Conservation (phyloP, 2,329 filamentous ascomycete genomes). For the Pestalotiopsis sp. region DNA sequence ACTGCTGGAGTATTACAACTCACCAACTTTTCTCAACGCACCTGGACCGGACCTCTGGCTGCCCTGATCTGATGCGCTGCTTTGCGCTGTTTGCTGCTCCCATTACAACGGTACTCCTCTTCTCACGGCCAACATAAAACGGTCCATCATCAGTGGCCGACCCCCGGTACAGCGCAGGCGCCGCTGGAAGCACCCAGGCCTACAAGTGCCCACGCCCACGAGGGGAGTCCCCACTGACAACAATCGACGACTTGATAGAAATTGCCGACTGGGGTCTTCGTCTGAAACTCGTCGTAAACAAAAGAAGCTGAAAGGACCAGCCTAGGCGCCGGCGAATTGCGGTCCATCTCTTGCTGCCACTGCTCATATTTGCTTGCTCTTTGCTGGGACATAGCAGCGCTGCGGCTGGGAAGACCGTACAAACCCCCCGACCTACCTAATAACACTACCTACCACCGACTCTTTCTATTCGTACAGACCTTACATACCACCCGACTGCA, state of each 20-base stretch:
- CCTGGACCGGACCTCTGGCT: neutral
- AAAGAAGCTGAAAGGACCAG: neutral
- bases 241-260: conserved; percentile 4
- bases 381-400: neutral
- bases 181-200: neutral
- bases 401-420: neutral
- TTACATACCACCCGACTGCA: conserved; percentile 5
- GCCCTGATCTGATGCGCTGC: conserved; percentile 4
- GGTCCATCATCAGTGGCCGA: neutral
- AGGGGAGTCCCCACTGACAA: conserved; percentile 4
- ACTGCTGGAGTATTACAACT: neutral
- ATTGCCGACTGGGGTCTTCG: conserved; percentile 4
- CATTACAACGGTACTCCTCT: neutral
- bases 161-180: neutral
- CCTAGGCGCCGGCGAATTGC: neutral
- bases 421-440: neutral
- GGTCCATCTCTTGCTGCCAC: too few relatives aligned
- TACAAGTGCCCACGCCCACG: neutral
- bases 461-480: neutral
- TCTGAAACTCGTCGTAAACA: conserved; percentile 5
- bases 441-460: neutral
- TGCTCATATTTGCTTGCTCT: too few relatives aligned
- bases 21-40: neutral
- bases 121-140: conserved; percentile 1
- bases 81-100: too few relatives aligned